Conservation (phyloP, 768 basidiomycete species). For the Chalciporus chontae region DNA sequence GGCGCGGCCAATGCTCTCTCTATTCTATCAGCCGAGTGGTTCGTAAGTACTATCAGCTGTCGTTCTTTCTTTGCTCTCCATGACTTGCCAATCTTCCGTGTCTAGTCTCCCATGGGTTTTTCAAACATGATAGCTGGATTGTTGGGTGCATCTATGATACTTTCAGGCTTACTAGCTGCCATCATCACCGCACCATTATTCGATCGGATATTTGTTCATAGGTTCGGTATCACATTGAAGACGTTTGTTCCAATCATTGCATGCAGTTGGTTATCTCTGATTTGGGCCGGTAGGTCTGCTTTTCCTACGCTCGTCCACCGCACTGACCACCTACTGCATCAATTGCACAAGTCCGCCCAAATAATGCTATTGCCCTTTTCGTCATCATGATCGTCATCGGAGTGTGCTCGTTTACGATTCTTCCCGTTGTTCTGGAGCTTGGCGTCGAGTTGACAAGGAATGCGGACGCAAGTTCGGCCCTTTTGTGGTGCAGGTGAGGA, state of each 20-base stretch:
- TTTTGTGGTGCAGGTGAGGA: slow-evolving; percentile 76
- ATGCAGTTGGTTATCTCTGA: slow-evolving; percentile 64
- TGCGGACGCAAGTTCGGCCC: slow-evolving; percentile 70
- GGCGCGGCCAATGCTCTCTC: slow-evolving; percentile 64
- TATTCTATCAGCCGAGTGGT: slow-evolving; percentile 61
- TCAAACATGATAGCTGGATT: slow-evolving; percentile 59
- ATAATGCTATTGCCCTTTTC: slow-evolving; percentile 60
- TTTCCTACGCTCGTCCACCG: not conserved
- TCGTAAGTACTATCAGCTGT: slow-evolving; percentile 51
- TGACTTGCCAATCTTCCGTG: slow-evolving; percentile 9
- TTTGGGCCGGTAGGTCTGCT: slow-evolving; percentile 71
- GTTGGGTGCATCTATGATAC: slow-evolving; percentile 61
- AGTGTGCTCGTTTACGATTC: slow-evolving; percentile 57
- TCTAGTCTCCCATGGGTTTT: slow-evolving; percentile 73
- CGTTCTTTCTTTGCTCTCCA: not conserved
- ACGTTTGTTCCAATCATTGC: slow-evolving; percentile 59
- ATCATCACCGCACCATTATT: slow-evolving; percentile 69
- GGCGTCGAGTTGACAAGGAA: slow-evolving; percentile 78
- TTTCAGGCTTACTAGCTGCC: slow-evolving; percentile 70
- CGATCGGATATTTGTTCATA: slow-evolving; percentile 78
- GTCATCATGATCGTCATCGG: slow-evolving; percentile 69
- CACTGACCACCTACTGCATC: slow-evolving; percentile 46
- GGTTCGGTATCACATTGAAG: slow-evolving; percentile 58
- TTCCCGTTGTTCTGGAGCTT: slow-evolving; percentile 76
- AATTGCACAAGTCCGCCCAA: slow-evolving; percentile 62